Conservation (phyloP, 2,329 filamentous ascomycete genomes). For the Xylaria sp. region DNA sequence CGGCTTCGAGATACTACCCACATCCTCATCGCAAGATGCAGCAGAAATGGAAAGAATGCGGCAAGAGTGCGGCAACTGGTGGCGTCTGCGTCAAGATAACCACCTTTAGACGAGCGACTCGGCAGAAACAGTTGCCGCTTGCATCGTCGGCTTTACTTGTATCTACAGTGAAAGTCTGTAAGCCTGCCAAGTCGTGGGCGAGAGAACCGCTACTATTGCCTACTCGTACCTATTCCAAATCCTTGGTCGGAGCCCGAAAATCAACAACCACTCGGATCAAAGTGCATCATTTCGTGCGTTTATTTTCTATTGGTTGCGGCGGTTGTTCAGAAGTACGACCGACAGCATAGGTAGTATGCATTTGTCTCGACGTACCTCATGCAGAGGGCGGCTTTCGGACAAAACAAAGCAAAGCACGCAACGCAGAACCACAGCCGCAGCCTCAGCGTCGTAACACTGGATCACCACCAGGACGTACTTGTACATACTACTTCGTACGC, state of each 20-base stretch:
- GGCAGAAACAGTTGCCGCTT: neutral
- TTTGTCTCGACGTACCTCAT: neutral
- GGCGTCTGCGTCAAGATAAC: neutral
- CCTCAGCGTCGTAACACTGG: neutral
- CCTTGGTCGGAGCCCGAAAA: neutral
- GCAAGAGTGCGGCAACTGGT: neutral
- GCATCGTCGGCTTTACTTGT: neutral
- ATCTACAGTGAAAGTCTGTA: neutral
- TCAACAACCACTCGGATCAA: neutral
- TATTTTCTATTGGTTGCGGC: neutral
- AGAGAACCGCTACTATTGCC: neutral
- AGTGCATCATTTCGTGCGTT: neutral
- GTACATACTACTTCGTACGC: neutral
- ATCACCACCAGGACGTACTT: neutral
- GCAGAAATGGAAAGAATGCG: neutral
- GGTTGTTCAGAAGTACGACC: neutral
- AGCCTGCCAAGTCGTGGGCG: neutral
- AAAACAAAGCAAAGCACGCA: neutral
- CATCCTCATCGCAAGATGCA: neutral
- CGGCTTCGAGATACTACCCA: neutral
- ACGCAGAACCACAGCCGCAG: slow-evolving; percentile 4
- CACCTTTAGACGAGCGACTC: neutral
- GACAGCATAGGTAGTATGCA: neutral
- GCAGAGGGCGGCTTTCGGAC: neutral
- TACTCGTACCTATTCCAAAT: neutral